Conservation (phyloP, 176 grass and related monocot species). For the Dactylis glomerata region DNA sequence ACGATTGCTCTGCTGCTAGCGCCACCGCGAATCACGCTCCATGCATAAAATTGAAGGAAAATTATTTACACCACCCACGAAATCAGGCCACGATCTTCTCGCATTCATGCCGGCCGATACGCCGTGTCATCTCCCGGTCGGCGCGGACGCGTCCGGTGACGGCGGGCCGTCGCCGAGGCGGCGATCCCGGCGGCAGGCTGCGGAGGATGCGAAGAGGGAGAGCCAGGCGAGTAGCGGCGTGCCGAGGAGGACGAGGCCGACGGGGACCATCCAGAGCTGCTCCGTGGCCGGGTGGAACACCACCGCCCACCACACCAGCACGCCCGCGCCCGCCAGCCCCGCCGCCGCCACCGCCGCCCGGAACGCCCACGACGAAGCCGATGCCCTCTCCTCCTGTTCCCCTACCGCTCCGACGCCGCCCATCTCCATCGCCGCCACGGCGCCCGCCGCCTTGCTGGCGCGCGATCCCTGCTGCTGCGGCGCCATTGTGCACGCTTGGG, state of each 20-base stretch:
- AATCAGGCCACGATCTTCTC: background rate
- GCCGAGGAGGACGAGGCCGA: slow-evolving; percentile 76
- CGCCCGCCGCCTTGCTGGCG: background rate
- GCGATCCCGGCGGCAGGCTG: background rate
- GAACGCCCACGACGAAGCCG: background rate
- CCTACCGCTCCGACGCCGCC: accelerated
- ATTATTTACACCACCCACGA: background rate
- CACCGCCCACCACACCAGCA: slow-evolving; percentile 80
- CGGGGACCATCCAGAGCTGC: slow-evolving; percentile 97
- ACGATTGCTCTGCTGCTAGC: background rate
- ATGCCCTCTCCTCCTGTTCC: no score
- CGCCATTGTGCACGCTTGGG: slow-evolving; percentile 24
- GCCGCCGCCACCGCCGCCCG: background rate
- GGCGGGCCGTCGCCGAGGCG: background rate
- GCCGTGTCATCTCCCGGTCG: slow-evolving; percentile 1
- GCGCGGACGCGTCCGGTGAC: background rate
- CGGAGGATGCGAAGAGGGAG: slow-evolving; percentile 60
- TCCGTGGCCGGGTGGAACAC: slow-evolving; percentile 58
- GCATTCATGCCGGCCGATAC: background rate
- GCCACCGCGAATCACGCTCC: background rate
- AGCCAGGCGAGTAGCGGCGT: slow-evolving; percentile 77
- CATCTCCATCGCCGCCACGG: slow-evolving; percentile 20
- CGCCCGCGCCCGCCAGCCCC: slow-evolving; percentile 42
- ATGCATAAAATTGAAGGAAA: background rate
- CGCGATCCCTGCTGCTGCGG: slow-evolving; percentile 7